phyloP scores from a whole-genome alignment of 768 basidiomycete species.

The Psilocybe azurescens region DNA sequence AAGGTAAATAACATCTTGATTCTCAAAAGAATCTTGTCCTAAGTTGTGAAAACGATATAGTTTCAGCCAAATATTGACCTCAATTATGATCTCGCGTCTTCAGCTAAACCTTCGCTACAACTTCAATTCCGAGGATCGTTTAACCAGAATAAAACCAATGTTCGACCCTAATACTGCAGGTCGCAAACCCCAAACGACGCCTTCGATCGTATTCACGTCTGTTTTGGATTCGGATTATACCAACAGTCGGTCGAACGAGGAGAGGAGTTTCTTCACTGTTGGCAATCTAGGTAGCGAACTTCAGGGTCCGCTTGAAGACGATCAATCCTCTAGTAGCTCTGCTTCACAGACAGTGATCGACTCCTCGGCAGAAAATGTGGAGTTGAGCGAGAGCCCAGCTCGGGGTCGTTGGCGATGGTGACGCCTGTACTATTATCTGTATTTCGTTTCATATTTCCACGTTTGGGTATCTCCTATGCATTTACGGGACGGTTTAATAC shows the following conservation, averaged over 20 bases:
- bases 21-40: not conserved
- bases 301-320: slow-evolving; percentile 7
- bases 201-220: slow-evolving; percentile 10
- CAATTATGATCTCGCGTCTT: slow-evolving; percentile 28
- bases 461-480: no score
- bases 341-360: slow-evolving; percentile 7
- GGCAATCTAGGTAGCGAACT: slow-evolving; percentile 25
- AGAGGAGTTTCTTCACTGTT: slow-evolving; percentile 18
- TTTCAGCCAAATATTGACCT: slow-evolving; percentile 29
- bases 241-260: not conserved
- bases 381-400: not conserved
- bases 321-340: not conserved
- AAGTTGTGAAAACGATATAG: slow-evolving; percentile 5
- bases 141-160: slow-evolving; percentile 5
- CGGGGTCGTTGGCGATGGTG: not conserved
- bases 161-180: not conserved
- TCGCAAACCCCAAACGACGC: slow-evolving; percentile 1
- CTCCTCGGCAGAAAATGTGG: not conserved
- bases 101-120: slow-evolving; percentile 25
- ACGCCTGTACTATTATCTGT: not conserved
- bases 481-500: no score
- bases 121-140: not conserved
- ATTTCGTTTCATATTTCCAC: no score
- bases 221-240: slow-evolving; percentile 4
- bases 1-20: slow-evolving; percentile 15